Conservation (phyloP, 805 yeast genomes). For the Cyberlindnera sargentensis region DNA sequence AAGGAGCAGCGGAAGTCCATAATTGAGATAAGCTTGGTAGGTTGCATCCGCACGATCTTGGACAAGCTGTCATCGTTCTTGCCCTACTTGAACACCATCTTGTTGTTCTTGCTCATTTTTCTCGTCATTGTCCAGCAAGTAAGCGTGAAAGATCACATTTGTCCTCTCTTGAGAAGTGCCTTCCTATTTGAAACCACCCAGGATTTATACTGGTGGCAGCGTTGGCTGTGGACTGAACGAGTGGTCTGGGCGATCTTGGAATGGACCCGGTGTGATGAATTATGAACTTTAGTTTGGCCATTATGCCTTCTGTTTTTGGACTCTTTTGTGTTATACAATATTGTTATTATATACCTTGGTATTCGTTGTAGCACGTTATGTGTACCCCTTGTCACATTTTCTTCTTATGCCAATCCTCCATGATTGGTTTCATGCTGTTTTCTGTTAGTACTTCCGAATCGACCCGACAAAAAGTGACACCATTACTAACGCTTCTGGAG, state of each 20-base stretch:
- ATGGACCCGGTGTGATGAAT: not conserved
- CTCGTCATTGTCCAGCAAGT: slow-evolving; percentile 1
- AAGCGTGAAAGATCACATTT: slow-evolving; percentile 1
- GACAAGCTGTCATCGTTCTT: not conserved
- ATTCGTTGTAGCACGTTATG: too few species aligned
- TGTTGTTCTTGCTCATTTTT: slow-evolving; percentile 5
- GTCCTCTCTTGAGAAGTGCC: not conserved
- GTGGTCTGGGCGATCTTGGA: slow-evolving; percentile 14
- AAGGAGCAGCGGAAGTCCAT: not conserved
- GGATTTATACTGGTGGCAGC: slow-evolving; percentile 21
- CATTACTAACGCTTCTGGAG: slow-evolving; percentile 7
- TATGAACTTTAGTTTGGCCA: not conserved
- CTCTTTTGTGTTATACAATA: too few species aligned
- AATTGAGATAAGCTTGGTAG: slow-evolving; percentile 1
- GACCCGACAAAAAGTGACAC: not conserved
- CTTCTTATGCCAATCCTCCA: too few species aligned
- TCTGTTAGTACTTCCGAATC: not conserved
- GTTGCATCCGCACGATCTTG: not conserved
- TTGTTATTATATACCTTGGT: too few species aligned
- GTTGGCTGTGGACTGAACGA: slow-evolving; percentile 7
- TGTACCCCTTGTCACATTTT: too few species aligned
- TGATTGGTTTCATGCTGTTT: too few species aligned
- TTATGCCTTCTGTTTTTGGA: too few species aligned
- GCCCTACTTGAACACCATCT: slow-evolving; percentile 5
- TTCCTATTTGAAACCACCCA: slow-evolving; percentile 8